A percentile compares a stretch with the other conserved stretches of the same genome.
These are phyloP conservation scores for Parathielavia hyrcaniae DNA, from an alignment of 495 filamentous ascomycete genomes.

Conservation along the genomic window DNA sequence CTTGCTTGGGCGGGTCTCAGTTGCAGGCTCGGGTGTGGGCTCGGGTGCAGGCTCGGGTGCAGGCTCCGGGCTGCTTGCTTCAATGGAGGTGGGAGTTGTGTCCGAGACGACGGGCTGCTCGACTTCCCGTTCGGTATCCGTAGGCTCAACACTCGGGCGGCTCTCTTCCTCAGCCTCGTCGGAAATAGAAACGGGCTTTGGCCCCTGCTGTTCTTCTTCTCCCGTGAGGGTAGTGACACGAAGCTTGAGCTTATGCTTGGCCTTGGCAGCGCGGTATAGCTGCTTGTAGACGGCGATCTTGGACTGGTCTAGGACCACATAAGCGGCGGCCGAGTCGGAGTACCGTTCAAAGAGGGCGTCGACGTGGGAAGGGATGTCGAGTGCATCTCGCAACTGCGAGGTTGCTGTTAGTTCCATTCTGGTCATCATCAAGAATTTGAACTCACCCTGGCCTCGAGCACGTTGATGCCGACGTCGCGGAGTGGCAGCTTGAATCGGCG, in stretches of 20 bases:
- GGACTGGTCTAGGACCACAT: conserved; percentile 67
- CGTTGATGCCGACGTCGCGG: conserved; percentile 68
- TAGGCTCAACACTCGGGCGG: conserved; percentile 7
- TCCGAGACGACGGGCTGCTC: neutral
- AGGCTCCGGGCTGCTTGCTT: neutral
- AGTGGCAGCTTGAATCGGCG: conserved; percentile 87
- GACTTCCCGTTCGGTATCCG: conserved; percentile 5
- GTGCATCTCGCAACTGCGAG: conserved; percentile 64
- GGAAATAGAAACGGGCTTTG: conserved; percentile 27
- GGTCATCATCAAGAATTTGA: neutral
- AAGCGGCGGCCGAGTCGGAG: conserved; percentile 84
- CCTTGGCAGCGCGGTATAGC: conserved; percentile 92
- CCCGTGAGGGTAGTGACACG: conserved; percentile 55
- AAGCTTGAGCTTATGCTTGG: conserved; percentile 94
- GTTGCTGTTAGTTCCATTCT: conserved; percentile 21
- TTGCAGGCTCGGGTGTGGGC: neutral
- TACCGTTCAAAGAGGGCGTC: conserved; percentile 83
- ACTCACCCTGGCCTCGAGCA: conserved; percentile 82
- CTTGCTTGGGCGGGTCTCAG: neutral
- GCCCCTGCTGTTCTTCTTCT: conserved; percentile 18
- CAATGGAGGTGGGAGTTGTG: conserved; percentile 1
- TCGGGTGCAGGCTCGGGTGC: neutral
- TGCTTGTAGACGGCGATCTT: conserved; percentile 90
- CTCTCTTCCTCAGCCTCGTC: conserved; percentile 25
- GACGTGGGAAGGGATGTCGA: conserved; percentile 62